Evolutionary conservation across 2,329 filamentous ascomycete species (phyloP).

Genomic region (Reticulascus tulasneorum): DNA sequence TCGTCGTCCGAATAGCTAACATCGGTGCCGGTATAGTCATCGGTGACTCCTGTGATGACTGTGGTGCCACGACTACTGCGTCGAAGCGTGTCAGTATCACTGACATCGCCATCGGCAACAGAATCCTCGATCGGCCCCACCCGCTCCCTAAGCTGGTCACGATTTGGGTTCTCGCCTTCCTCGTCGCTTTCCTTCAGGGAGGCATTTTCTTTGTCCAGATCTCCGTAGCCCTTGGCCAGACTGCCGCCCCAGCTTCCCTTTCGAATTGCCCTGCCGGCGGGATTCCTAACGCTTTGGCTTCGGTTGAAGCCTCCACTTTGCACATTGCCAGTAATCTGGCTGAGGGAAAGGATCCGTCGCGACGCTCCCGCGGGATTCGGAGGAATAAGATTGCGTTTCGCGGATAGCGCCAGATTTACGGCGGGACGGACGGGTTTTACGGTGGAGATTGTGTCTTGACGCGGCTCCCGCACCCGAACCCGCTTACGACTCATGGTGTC

Average conservation of each 20-base stretch:
- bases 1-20: slow-evolving; percentile 33
- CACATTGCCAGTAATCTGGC: slow-evolving; percentile 78
- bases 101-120: slow-evolving; percentile 31
- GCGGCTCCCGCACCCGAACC: slow-evolving; percentile 40
- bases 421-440: slow-evolving; percentile 24
- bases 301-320: slow-evolving; percentile 63
- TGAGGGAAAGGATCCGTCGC: slow-evolving; percentile 84
- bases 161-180: slow-evolving; percentile 31
- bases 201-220: slow-evolving; percentile 61
- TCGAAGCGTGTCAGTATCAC: slow-evolving; percentile 48
- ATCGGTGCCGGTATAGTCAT: slow-evolving; percentile 32
- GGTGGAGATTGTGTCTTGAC: slow-evolving; percentile 16
- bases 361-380: slow-evolving; percentile 52
- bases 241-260: slow-evolving; percentile 68
- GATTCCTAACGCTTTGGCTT: slow-evolving; percentile 69
- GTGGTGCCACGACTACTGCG: slow-evolving; percentile 46
- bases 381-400: slow-evolving; percentile 43
- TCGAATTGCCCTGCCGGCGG: slow-evolving; percentile 43
- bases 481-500: slow-evolving; percentile 59
- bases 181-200: slow-evolving; percentile 61
- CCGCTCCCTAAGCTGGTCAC: slow-evolving; percentile 1
- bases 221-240: slow-evolving; percentile 44
- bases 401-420: slow-evolving; percentile 51
- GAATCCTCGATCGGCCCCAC: slow-evolving; percentile 11
- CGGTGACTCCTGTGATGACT: slow-evolving; percentile 37